Base-by-base conservation (phyloP, 2,329 filamentous ascomycete genomes). In the Fusarium subtropicale region DNA sequence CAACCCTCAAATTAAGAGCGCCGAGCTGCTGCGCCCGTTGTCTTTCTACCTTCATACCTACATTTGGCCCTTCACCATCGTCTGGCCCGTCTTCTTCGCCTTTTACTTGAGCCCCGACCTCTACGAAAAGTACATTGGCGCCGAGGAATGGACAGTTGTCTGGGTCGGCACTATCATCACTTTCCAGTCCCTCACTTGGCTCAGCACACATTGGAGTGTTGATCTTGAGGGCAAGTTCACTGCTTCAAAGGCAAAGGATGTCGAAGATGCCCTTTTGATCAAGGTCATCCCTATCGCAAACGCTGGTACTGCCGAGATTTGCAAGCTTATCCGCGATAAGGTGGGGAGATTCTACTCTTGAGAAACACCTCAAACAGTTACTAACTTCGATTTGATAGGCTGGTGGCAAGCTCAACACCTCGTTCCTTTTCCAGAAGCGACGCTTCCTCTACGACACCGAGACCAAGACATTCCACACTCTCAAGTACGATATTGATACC, bases 201-300 rank as follows among this genome's bases (percentile, higher is more conserved):
- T 99, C 66, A 95, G 92, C 83, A 99, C 96, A 47, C 93, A 98
- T 83, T 99, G 96, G 96, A 98, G 93, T 77, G 93, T 99, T 78
- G 90, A 94, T 77, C 84, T 98, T 68, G 88, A 90, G 76, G 91
- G 91, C 24, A 81, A 90, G 64, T 97, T 98, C 80, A 98, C 92
- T 15, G 89, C 94, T 2, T 90, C 86, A 57, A 87, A 86, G 71
- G 92, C 91, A 57, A 87, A 85, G 64, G 88, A 86, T 50, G 84
- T 98, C 36, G 84, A 91, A 55, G 88, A 91, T 73, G 95, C 96
- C 18, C 82, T 90, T 75, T 85, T 97, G 74, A 97, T 99, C 86
- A 98, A 97, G 83, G 90, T 99, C 71, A 88, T 97, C 41, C 96
- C 96, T 36, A 83, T 93, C 54, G 91, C 91, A 68, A 99, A 99